Evolutionary conservation across 208 protist species (phyloP).

Genomic region (Leishmania tarentolae): DNA sequence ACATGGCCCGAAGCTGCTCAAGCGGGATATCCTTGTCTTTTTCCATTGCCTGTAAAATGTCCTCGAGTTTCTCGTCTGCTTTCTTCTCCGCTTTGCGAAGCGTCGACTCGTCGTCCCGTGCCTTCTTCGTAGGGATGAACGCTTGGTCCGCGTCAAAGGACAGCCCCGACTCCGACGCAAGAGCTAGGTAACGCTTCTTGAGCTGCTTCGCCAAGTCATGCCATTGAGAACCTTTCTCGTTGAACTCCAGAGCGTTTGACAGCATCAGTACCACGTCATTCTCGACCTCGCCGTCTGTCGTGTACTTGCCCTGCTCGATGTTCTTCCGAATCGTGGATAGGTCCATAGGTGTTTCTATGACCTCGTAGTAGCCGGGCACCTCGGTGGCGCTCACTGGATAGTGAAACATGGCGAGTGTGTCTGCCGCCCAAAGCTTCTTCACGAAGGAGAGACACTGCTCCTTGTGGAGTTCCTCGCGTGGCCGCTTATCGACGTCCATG

Average conservation of each 20-base stretch:
- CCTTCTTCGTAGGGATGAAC: slow-evolving; percentile 76
- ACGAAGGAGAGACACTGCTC: slow-evolving; percentile 67
- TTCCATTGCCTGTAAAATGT: slow-evolving; percentile 74
- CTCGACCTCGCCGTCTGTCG: slow-evolving; percentile 66
- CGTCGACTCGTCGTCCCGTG: slow-evolving; percentile 84
- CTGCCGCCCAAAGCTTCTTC: slow-evolving; percentile 68
- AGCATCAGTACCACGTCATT: slow-evolving; percentile 87
- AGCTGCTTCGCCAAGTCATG: slow-evolving; percentile 66
- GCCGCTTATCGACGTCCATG: slow-evolving; percentile 40
- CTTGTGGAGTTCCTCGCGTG: slow-evolving; percentile 48
- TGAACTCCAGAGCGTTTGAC: slow-evolving; percentile 87
- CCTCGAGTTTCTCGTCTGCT: slow-evolving; percentile 63
- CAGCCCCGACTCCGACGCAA: slow-evolving; percentile 58
- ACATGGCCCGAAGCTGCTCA: slow-evolving; percentile 77
- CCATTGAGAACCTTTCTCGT: slow-evolving; percentile 68
- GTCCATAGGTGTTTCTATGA: slow-evolving; percentile 75
- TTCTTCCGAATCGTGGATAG: slow-evolving; percentile 76
- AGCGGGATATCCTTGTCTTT: slow-evolving; percentile 83
- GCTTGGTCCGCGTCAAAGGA: slow-evolving; percentile 67
- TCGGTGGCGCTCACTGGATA: slow-evolving; percentile 79
- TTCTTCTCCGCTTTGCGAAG: slow-evolving; percentile 68
- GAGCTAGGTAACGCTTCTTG: slow-evolving; percentile 44
- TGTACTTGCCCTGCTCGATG: slow-evolving; percentile 67
- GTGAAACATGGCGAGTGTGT: slow-evolving; percentile 88
- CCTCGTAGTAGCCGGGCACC: slow-evolving; percentile 76